Evolutionary conservation across 257 asterid species (phyloP), one percentile per base, ranked within the genome.

Genomic region (Handroanthus guayacan): DNA sequence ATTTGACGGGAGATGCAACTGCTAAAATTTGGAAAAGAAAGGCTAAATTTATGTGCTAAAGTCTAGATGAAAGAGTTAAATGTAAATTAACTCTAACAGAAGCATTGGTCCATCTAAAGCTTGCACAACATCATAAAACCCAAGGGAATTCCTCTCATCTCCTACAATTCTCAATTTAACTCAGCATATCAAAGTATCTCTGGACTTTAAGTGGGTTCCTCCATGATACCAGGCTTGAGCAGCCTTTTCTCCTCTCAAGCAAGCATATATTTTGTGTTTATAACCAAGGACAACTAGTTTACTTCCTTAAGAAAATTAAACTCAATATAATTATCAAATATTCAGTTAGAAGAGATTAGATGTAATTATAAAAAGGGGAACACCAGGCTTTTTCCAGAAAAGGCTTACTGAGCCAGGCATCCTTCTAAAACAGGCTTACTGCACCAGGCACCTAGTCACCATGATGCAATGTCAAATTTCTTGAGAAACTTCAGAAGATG

Each of bases 21-120:
- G 44, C 52, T 9, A 56, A 41, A 11, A 20, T 52, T n/a, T 12
- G 65, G 38, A 38, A 37, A 62, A 73, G 47, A 45, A 13, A 20
- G 13, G 34, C 51, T 34, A 16, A 7, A 34, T 34, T 51, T n/a
- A n/a, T n/a, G n/a, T n/a, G n/a, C n/a, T n/a, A n/a, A n/a, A n/a
- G n/a, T 51, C 31, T 47, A 73, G 45, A 25, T 1, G 6, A 58
- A 60, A 60, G 61, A 31, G 71, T 62, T 54, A 25, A 16, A 11
- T 14, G 38, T 61, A 62, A 72, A n/a, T 34, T 39, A 41, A 37
- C 12, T 55, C 56, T n/a, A 60, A 58, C 77, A 58, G 77, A 66
- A 68, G 54, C 47, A 43, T 50, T 37, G 61, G 41, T n/a, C 56
- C 61, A 70, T 36, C 41, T 38, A 10, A 50, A 68, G 48, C 45